These are phyloP conservation scores for Arthrocladium fulminans DNA, from an alignment of 2,329 filamentous ascomycete species.

Conservation along the genomic window DNA sequence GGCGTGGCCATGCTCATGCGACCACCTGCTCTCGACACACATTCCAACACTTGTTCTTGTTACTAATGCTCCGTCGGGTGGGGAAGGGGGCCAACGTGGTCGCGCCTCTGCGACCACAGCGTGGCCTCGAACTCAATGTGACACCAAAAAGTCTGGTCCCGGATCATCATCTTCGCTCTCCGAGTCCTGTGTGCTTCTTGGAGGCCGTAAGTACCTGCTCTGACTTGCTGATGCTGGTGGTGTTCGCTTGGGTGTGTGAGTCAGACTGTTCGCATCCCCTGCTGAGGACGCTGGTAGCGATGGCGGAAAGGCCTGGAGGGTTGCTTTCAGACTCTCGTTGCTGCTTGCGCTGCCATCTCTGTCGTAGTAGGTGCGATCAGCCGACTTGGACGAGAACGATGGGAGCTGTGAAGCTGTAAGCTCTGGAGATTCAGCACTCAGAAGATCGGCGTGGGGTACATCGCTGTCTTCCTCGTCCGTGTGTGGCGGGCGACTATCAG, in stretches of 20 bases:
- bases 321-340: conserved; percentile 21
- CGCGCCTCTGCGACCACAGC: too few relatives aligned
- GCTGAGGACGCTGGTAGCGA: not conserved
- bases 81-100: too few relatives aligned
- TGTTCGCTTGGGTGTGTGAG: not conserved
- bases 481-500: not conserved
- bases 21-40: too few relatives aligned
- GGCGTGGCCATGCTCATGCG: too few relatives aligned
- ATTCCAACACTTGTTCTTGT: too few relatives aligned
- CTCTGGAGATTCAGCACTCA: not conserved
- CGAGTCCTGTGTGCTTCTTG: conserved; percentile 7
- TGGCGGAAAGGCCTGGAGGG: conserved; percentile 14
- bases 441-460: conserved; percentile 10
- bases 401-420: not conserved
- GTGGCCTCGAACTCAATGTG: conserved; percentile 16
- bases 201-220: not conserved
- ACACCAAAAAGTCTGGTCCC: conserved; percentile 22
- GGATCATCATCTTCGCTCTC: conserved; percentile 24
- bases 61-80: too few relatives aligned
- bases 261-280: not conserved
- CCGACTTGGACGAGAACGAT: not conserved
- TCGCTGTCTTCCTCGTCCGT: conserved; percentile 11
- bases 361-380: not conserved
- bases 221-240: not conserved
- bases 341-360: conserved; percentile 14